A percentile compares a stretch with the other conserved stretches of the same genome.
Evolutionary conservation across 1,284 basidiomycete genomes (phyloP).

Genomic region (Leccinum fallax): DNA sequence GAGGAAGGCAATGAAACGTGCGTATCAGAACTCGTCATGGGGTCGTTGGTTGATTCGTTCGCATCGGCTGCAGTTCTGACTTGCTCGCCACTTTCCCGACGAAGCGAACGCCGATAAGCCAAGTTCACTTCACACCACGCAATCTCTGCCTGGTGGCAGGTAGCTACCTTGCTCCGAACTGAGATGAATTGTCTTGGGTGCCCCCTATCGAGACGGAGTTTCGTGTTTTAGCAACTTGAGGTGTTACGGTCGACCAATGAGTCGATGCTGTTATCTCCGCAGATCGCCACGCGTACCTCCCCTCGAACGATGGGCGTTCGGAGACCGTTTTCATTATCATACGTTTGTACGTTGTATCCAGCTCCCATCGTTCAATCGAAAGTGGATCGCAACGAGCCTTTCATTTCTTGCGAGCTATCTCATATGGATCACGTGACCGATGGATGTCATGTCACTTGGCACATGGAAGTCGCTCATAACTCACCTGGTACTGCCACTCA

Average conservation of each 20-base stretch:
- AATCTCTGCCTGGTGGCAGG: constrained; percentile 94
- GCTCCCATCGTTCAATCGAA: constrained; percentile 1
- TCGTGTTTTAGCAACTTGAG: not conserved
- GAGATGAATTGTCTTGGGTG: constrained; percentile 41
- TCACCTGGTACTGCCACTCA: constrained; percentile 21
- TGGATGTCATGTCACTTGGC: not conserved
- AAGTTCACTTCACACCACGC: constrained; percentile 92
- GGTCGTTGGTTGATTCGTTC: constrained; percentile 1
- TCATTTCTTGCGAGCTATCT: not conserved
- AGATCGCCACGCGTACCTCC: not conserved
- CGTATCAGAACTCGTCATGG: constrained; percentile 28
- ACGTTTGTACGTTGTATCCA: constrained; percentile 9
- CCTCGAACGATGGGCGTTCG: constrained; percentile 3
- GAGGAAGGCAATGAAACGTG: constrained; percentile 68
- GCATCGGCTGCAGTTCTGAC: constrained; percentile 62
- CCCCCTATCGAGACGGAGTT: not conserved
- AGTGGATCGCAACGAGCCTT: constrained; percentile 1
- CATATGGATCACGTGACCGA: constrained; percentile 23
- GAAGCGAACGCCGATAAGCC: constrained; percentile 90
- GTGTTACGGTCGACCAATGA: not conserved
- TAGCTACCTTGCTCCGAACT: constrained; percentile 55
- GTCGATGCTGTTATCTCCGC: not conserved
- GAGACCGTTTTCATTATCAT: constrained; percentile 1
- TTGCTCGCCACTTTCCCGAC: constrained; percentile 91
- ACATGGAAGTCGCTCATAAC: constrained; percentile 2